Base-by-base conservation (phyloP, 306 rosid genomes). In the Purshia tridentata region DNA sequence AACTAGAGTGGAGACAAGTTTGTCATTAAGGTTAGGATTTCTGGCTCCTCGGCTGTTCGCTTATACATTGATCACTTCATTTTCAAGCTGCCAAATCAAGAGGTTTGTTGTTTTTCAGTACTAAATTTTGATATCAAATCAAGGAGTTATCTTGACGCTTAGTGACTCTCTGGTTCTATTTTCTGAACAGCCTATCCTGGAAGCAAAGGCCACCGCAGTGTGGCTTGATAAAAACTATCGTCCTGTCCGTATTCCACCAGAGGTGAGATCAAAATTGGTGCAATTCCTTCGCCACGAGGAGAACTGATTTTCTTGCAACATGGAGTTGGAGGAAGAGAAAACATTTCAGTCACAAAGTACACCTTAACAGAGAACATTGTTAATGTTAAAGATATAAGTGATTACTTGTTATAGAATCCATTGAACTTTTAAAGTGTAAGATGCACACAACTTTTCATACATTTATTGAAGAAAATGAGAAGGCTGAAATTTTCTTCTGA, bases 151-250 rank as follows among this genome's bases (percentile, higher is more conserved):
- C 49, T 63, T 68, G 74, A 80, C 76, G 46, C 49, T 47, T 56
- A 35, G n/a, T 77, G 52, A 39, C 76, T 73, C 3, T 1, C 9
- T 82, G 70, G 59, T 63, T 53, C 42, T 67, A 12, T 72, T 2
- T 47, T 56, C 29, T 68, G 72, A 84, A 48, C 76, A 94, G 95
- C 97, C 92, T 70, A 78, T 88, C 47, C 77, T 91, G 88, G 97
- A 94, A 77, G 91, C 96, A 66, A 89, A 83, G 86, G 92, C 85
- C 76, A 84, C 92, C 1, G 95, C 84, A 5, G 97, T 91, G 56
- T 89, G 96, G 95, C 91, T 94, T 20, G 91, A 91, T 83, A 85
- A 82, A 77, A 88, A 67, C 74, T 91, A 91, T 63, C 92, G 80
- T 15, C 96, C 98, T 7, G 70, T 83, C 73, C 91, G 95, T 46